These are phyloP conservation scores for Tetragonia tetragonoides DNA, from an alignment of 148 eudicot genomes.

Conservation along the genomic window DNA sequence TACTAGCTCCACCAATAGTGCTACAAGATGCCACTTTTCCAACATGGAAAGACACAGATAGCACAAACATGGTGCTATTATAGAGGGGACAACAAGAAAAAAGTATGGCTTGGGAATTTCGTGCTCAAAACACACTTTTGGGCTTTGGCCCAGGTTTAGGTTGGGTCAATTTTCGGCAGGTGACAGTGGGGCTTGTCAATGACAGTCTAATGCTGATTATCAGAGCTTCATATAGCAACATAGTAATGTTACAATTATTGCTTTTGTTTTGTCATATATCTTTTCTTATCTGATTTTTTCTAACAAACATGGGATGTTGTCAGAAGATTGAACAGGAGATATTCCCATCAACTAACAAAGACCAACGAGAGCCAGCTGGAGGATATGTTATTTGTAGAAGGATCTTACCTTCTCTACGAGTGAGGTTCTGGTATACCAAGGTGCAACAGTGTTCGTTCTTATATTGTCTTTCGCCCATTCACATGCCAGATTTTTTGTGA, in stretches of 20 bases:
- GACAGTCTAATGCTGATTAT: too few relatives aligned
- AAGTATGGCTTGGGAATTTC: too few relatives aligned
- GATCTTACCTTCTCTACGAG: conserved; percentile 60
- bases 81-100: too few relatives aligned
- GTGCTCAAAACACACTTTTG: too few relatives aligned
- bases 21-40: not conserved
- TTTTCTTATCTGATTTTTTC: not conserved
- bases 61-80: not conserved
- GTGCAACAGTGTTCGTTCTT: conserved; percentile 64
- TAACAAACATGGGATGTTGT: not conserved
- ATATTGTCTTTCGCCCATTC: conserved; percentile 92
- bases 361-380: not conserved
- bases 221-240: too few relatives aligned
- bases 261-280: not conserved
- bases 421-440: conserved; percentile 73
- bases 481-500: conserved; percentile 75
- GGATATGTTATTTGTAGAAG: not conserved
- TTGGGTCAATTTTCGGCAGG: too few relatives aligned
- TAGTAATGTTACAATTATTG: not conserved
- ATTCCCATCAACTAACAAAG: conserved; percentile 1
- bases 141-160: too few relatives aligned
- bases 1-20: conserved; percentile 4
- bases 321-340: not conserved
- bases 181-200: too few relatives aligned
- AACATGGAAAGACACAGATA: not conserved